Percentiles rank a stretch among this genome's conserved stretches.
phyloP scores from a whole-genome alignment of 2,329 filamentous ascomycete species.

The Verticillium dahliae region DNA sequence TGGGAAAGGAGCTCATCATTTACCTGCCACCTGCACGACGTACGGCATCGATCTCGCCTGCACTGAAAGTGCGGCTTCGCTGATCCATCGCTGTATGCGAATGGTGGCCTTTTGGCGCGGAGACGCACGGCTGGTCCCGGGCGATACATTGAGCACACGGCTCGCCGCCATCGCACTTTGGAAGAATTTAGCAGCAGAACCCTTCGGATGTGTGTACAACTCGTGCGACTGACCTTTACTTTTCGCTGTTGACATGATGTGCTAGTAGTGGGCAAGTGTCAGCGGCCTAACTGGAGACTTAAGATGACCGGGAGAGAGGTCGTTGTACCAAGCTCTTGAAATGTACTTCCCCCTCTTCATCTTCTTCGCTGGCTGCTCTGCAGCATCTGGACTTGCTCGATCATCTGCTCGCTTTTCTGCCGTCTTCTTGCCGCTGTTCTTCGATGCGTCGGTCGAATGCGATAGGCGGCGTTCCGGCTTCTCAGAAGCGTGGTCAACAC shows the following conservation, averaged over 20 bases:
- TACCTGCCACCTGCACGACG: background rate
- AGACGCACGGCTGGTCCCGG: constrained; percentile 2
- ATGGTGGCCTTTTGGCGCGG: background rate
- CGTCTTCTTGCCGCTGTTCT: background rate
- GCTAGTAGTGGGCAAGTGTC: background rate
- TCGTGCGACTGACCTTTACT: constrained; percentile 4
- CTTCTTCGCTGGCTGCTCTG: constrained; percentile 4
- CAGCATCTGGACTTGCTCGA: background rate
- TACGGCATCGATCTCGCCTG: background rate
- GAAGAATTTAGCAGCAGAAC: background rate
- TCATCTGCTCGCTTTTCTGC: background rate
- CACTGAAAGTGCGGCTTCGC: background rate
- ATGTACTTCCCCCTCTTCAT: constrained; percentile 8
- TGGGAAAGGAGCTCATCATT: background rate
- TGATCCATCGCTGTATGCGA: background rate
- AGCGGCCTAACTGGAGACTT: background rate
- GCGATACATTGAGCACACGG: constrained; percentile 8
- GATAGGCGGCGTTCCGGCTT: background rate
- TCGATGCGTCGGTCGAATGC: background rate
- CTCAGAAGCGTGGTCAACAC: background rate
- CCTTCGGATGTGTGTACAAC: background rate
- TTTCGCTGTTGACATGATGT: constrained; percentile 7
- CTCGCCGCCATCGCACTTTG: constrained; percentile 7
- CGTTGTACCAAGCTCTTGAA: constrained; percentile 6
- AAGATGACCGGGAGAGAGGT: background rate